Evolutionary conservation across 306 rosid species (phyloP).

Genomic region (Oemleria cerasiformis): DNA sequence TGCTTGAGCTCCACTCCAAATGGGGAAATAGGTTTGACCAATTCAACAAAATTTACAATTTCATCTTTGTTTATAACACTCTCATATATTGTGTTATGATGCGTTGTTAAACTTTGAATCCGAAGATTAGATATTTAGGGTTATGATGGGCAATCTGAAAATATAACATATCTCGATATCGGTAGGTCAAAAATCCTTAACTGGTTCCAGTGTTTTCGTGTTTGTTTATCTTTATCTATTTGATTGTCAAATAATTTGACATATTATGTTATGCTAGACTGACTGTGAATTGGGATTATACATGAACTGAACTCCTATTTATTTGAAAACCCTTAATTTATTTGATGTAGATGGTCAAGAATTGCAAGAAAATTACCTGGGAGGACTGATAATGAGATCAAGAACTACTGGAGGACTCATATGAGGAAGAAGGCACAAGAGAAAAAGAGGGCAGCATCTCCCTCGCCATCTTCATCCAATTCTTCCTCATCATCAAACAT

Average conservation of each 20-base stretch:
- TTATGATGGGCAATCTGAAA: background rate
- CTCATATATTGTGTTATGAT: background rate
- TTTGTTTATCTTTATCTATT: background rate
- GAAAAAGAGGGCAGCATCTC: constrained; percentile 37
- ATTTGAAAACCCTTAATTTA: too few species aligned
- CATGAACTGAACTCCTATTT: too few species aligned
- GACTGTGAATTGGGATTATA: too few species aligned
- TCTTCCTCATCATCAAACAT: constrained; percentile 53
- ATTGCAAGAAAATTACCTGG: constrained; percentile 92
- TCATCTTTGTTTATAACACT: background rate
- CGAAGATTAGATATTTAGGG: too few species aligned
- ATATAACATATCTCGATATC: background rate
- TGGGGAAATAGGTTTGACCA: constrained; percentile 90
- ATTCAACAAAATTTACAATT: background rate
- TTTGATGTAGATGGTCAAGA: constrained; percentile 74
- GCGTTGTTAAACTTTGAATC: background rate
- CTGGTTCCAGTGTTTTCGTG: background rate
- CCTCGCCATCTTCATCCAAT: constrained; percentile 31
- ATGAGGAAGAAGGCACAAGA: constrained; percentile 92
- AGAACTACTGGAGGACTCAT: constrained; percentile 92
- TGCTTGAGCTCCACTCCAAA: constrained; percentile 83
- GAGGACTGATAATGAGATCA: constrained; percentile 94
- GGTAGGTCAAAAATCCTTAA: background rate
- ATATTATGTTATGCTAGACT: too few species aligned
- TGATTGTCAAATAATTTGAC: too few species aligned